phyloP scores from a whole-genome alignment of 116 monocot species.

The Zostera marina region DNA sequence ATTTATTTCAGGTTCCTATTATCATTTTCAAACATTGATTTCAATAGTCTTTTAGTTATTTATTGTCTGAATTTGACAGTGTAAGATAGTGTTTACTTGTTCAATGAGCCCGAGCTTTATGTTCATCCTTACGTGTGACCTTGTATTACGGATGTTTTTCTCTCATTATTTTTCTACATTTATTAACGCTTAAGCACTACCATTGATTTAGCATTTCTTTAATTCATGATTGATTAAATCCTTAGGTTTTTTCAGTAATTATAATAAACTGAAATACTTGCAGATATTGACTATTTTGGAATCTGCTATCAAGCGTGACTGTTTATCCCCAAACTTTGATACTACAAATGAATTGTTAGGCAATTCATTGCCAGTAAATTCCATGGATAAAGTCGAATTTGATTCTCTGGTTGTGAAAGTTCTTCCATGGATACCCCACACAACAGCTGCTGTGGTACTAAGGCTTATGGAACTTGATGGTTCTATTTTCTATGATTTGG shows the following conservation, averaged over 20 bases:
- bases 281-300: slow-evolving; percentile 61
- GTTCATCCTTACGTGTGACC: too few species aligned
- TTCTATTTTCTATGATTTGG: slow-evolving; percentile 41
- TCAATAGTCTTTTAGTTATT: too few species aligned
- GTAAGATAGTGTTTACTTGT: too few species aligned
- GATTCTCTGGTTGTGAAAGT: slow-evolving; percentile 23
- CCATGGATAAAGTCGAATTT: not conserved
- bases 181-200: too few species aligned
- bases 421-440: slow-evolving; percentile 70
- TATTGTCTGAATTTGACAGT: too few species aligned
- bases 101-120: too few species aligned
- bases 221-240: too few species aligned
- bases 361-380: slow-evolving; percentile 8
- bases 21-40: too few species aligned
- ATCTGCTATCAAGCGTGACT: slow-evolving; percentile 41
- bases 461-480: slow-evolving; percentile 69
- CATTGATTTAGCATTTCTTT: too few species aligned
- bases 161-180: too few species aligned
- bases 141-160: too few species aligned
- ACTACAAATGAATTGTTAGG: slow-evolving; percentile 53
- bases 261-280: slow-evolving; percentile 6
- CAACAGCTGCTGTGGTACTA: slow-evolving; percentile 57
- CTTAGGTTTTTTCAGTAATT: too few species aligned
- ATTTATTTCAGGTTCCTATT: slow-evolving; percentile 48
- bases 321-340: slow-evolving; percentile 49